Conservation (phyloP, 2,329 filamentous ascomycete species). For the Fusarium solani-melongenae region DNA sequence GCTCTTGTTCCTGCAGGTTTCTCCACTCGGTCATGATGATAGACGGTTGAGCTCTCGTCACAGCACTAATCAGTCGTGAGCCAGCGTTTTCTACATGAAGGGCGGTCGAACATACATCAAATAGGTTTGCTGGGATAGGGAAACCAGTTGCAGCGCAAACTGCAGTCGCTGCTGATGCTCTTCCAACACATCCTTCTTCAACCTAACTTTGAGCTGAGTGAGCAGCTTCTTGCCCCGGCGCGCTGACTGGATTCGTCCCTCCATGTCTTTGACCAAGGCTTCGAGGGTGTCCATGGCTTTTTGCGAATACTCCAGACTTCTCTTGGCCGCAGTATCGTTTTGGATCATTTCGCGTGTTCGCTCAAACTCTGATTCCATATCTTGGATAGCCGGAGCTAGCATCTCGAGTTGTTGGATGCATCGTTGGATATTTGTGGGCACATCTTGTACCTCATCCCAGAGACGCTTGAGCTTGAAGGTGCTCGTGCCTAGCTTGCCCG, state of each 20-base stretch:
- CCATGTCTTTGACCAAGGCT: background rate
- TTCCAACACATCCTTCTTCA: constrained; percentile 15
- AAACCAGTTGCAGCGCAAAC: constrained; percentile 6
- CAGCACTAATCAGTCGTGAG: background rate
- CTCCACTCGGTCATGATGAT: constrained; percentile 10
- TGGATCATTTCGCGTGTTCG: background rate
- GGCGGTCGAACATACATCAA: background rate
- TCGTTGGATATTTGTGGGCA: background rate
- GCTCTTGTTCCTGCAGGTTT: background rate
- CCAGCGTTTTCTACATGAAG: too few relatives aligned
- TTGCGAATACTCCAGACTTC: constrained; percentile 15
- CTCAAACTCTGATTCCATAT: constrained; percentile 16
- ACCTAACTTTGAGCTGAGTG: background rate
- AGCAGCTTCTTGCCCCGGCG: background rate
- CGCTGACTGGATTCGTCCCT: background rate
- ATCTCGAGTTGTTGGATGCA: constrained; percentile 14
- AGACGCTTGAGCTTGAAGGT: constrained; percentile 17
- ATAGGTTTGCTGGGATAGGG: constrained; percentile 22
- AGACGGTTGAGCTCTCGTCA: constrained; percentile 4
- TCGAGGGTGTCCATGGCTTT: constrained; percentile 9
- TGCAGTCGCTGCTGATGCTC: constrained; percentile 10
- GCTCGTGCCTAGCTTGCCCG: constrained; percentile 21
- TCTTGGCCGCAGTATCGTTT: background rate
- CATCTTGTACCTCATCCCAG: constrained; percentile 30
- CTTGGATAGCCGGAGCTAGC: background rate